Evolutionary conservation across 1,284 basidiomycete species (phyloP).

Genomic region (Pseudozyma pruni): DNA sequence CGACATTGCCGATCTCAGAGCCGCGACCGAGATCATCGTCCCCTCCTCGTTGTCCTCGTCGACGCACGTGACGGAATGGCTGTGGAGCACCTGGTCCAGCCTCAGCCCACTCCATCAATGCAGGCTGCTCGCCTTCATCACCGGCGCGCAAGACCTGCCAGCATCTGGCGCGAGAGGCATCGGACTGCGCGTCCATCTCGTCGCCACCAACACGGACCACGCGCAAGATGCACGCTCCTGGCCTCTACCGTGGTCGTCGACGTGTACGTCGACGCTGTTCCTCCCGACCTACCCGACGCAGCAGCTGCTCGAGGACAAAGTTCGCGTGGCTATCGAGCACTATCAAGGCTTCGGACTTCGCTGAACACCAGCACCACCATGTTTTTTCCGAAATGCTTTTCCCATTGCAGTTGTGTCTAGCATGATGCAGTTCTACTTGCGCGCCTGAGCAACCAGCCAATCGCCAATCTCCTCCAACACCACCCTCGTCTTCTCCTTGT

Average conservation of each 20-base stretch:
- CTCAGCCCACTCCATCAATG: slow-evolving; percentile 33
- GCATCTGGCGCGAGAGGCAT: slow-evolving; percentile 42
- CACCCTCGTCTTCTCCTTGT: slow-evolving; percentile 49
- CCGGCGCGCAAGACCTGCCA: slow-evolving; percentile 53
- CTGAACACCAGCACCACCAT: background rate
- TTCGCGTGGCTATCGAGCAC: slow-evolving; percentile 51
- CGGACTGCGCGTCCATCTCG: slow-evolving; percentile 50
- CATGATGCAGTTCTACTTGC: slow-evolving; percentile 17
- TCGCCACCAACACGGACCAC: slow-evolving; percentile 8
- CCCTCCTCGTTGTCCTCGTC: background rate
- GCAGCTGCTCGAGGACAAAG: slow-evolving; percentile 28
- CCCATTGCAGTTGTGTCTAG: background rate
- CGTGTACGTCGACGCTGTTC: slow-evolving; percentile 57
- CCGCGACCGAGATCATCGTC: slow-evolving; percentile 25
- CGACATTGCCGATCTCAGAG: slow-evolving; percentile 39
- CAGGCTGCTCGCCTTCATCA: slow-evolving; percentile 55
- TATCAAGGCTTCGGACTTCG: slow-evolving; percentile 54
- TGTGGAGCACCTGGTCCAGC: slow-evolving; percentile 46
- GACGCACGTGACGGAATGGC: slow-evolving; percentile 3
- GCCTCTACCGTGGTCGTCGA: slow-evolving; percentile 56
- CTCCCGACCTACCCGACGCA: slow-evolving; percentile 38
- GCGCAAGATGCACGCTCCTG: slow-evolving; percentile 9
- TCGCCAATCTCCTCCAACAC: slow-evolving; percentile 56
- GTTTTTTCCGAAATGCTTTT: background rate
- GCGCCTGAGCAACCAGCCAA: slow-evolving; percentile 41